Evolutionary conservation across 2,329 filamentous ascomycete genomes (phyloP).

Genomic region (Delphinella strobiligena): DNA sequence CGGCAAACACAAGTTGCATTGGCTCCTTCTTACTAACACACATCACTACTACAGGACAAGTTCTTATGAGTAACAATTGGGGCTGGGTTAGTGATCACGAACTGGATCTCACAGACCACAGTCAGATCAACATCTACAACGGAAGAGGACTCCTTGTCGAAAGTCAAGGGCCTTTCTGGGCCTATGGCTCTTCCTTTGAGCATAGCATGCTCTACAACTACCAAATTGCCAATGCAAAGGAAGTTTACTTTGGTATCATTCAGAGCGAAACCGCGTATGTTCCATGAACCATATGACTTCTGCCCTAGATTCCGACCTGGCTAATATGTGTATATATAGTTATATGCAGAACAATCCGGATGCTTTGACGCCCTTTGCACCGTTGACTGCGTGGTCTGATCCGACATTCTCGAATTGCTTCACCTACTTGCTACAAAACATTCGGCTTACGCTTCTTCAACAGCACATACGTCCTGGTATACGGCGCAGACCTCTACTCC

Average conservation of each 20-base stretch:
- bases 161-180: conserved; percentile 28
- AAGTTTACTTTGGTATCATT: conserved; percentile 71
- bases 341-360: conserved; percentile 75
- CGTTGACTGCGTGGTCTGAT: conserved; percentile 48
- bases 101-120: conserved; percentile 60
- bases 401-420: conserved; percentile 56
- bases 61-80: conserved; percentile 85
- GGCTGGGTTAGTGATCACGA: conserved; percentile 89
- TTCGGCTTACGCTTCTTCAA: conserved; percentile 64
- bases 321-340: conserved; percentile 11
- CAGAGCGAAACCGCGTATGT: conserved; percentile 79
- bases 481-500: conserved; percentile 64
- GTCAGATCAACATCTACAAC: conserved; percentile 72
- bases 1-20: conserved; percentile 51
- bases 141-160: conserved; percentile 73
- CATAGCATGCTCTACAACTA: conserved; percentile 63
- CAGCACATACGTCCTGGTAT: conserved; percentile 55
- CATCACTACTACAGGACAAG: conserved; percentile 42
- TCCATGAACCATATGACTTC: conserved; percentile 3
- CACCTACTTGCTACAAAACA: conserved; percentile 51
- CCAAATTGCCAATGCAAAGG: conserved; percentile 63
- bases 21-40: conserved; percentile 50
- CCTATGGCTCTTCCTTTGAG: conserved; percentile 57
- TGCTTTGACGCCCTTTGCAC: conserved; percentile 52
- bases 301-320: conserved; percentile 1